Percentiles rank a stretch among this genome's conserved stretches.
Conservation (phyloP, 768 basidiomycete genomes). For the Inosperma sp. region DNA sequence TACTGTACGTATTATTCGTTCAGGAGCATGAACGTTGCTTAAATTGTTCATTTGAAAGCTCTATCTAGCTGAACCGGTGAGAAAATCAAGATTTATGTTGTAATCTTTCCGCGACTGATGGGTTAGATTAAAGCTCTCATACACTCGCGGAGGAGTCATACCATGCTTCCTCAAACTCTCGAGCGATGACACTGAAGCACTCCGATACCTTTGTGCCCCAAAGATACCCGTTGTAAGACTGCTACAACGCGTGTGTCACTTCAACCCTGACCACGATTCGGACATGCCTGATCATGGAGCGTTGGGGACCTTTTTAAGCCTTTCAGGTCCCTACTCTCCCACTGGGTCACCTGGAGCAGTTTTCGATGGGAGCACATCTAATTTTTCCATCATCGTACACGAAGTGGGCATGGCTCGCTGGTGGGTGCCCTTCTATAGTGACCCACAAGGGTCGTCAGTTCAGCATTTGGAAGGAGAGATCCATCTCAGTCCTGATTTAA, state of each 20-base stretch:
- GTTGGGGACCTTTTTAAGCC: not conserved
- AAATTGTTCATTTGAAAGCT: slow-evolving; percentile 11
- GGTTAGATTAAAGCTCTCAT: slow-evolving; percentile 17
- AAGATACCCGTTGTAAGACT: slow-evolving; percentile 14
- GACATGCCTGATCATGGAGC: not conserved
- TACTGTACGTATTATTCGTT: slow-evolving; percentile 3
- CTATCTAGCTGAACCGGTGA: slow-evolving; percentile 20
- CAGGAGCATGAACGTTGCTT: not conserved
- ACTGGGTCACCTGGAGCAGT: not conserved
- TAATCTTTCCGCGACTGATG: not conserved
- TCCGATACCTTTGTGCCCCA: slow-evolving; percentile 14
- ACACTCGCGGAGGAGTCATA: slow-evolving; percentile 24
- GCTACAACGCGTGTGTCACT: slow-evolving; percentile 12
- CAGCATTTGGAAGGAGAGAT: slow-evolving; percentile 14
- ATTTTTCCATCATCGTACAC: not conserved
- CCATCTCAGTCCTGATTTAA: slow-evolving; percentile 7
- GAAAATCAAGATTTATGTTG: not conserved
- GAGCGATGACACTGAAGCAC: slow-evolving; percentile 17
- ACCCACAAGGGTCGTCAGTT: not conserved
- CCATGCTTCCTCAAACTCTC: slow-evolving; percentile 21
- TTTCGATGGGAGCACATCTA: not conserved
- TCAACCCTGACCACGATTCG: not conserved
- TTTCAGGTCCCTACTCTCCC: not conserved
- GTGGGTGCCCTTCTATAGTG: slow-evolving; percentile 9
- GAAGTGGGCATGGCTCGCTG: slow-evolving; percentile 7